phyloP scores from a whole-genome alignment of 1,139 yeast genomes.

The Nematodospora anomalae region DNA sequence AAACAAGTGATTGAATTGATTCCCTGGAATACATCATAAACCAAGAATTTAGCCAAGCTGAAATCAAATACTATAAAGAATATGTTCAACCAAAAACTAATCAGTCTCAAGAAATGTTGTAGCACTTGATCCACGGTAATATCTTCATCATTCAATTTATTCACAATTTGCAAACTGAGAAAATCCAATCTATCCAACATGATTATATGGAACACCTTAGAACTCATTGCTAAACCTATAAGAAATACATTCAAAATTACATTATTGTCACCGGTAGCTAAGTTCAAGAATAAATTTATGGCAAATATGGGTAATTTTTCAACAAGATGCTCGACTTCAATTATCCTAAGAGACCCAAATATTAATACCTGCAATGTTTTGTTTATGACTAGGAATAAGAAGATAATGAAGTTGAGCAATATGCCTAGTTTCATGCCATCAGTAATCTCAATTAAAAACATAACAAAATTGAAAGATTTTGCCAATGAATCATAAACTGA shows the following conservation, averaged over 20 bases:
- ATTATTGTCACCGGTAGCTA: conserved; percentile 59
- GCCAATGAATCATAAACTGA: conserved; percentile 28
- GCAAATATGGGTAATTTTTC: conserved; percentile 61
- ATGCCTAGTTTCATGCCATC: conserved; percentile 37
- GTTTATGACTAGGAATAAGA: conserved; percentile 41
- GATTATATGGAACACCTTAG: conserved; percentile 76
- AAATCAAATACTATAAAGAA: conserved; percentile 51
- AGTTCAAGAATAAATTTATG: conserved; percentile 62
- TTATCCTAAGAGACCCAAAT: conserved; percentile 73
- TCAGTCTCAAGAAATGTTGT: conserved; percentile 10
- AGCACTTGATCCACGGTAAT: conserved; percentile 8
- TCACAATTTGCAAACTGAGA: conserved; percentile 37
- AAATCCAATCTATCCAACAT: conserved; percentile 62
- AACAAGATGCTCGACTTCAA: conserved; percentile 76
- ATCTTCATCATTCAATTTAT: conserved; percentile 27
- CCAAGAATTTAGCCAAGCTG: conserved; percentile 53
- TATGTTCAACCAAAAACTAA: conserved; percentile 31
- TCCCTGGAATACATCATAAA: conserved; percentile 57
- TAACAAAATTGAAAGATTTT: conserved; percentile 28
- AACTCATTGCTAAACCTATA: conserved; percentile 47
- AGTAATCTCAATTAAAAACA: conserved; percentile 33
- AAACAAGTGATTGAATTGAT: conserved; percentile 52
- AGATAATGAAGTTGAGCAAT: conserved; percentile 32
- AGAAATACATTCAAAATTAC: conserved; percentile 49
- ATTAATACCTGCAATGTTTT: conserved; percentile 48